phyloP scores from a whole-genome alignment of 2,329 filamentous ascomycete species.

The Apiospora arundinis region DNA sequence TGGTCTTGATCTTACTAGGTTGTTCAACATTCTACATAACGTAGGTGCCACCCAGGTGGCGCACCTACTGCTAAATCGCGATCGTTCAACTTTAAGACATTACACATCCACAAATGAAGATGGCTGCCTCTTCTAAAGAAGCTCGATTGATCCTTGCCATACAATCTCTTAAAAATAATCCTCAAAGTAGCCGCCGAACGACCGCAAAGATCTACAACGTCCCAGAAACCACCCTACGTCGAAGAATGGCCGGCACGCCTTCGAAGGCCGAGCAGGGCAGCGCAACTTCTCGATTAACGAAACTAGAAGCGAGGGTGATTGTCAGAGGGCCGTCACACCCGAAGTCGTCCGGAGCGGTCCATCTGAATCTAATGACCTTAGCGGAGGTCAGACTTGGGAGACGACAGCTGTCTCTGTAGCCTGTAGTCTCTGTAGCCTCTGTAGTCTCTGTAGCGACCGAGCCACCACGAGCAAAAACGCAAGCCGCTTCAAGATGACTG shows the following conservation, averaged over 20 bases:
- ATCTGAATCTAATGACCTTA: neutral
- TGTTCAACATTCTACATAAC: too few relatives aligned
- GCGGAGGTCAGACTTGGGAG: neutral
- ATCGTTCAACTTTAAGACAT: too few relatives aligned
- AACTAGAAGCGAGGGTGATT: neutral
- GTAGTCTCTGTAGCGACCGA: neutral
- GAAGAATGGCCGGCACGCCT: too few relatives aligned
- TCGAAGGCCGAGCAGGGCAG: too few relatives aligned
- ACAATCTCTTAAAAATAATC: slow-evolving; percentile 6
- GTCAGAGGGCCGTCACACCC: neutral
- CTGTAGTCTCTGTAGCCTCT: neutral
- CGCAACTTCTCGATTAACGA: too few relatives aligned
- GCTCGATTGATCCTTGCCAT: neutral
- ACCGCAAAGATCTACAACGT: slow-evolving; percentile 7
- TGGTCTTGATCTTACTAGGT: neutral
- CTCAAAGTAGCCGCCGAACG: slow-evolving; percentile 5
- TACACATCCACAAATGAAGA: too few relatives aligned
- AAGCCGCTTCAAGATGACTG: too few relatives aligned
- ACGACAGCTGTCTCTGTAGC: neutral
- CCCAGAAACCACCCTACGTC: too few relatives aligned
- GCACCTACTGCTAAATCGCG: too few relatives aligned
- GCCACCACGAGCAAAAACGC: neutral
- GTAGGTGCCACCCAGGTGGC: too few relatives aligned
- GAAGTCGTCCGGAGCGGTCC: too few relatives aligned
- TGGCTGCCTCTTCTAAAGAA: too few relatives aligned